Evolutionary conservation across 805 yeast genomes (phyloP).

Genomic region (Wickerhamomyces pijperi): DNA sequence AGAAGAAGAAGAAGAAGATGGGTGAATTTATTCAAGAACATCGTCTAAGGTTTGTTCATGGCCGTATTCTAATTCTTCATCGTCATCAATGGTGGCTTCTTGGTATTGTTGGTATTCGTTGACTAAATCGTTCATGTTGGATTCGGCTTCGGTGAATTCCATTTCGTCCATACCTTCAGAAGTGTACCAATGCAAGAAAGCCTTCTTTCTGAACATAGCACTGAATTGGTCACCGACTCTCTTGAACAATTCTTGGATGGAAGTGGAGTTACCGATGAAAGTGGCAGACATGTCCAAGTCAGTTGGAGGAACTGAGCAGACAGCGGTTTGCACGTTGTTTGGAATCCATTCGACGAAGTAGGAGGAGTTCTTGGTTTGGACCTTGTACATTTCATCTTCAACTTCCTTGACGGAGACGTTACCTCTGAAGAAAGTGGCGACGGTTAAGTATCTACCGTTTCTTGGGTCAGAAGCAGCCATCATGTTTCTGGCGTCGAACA

Average conservation of each 20-base stretch:
- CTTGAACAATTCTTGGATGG: slow-evolving; percentile 97
- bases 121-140: slow-evolving; percentile 92
- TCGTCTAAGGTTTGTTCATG: slow-evolving; percentile 21
- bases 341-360: slow-evolving; percentile 99
- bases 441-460: slow-evolving; percentile 95
- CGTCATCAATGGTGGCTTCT: slow-evolving; percentile 81
- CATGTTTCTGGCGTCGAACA: slow-evolving; percentile 97
- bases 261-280: slow-evolving; percentile 94
- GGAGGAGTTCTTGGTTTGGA: slow-evolving; percentile 88
- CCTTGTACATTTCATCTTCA: slow-evolving; percentile 87
- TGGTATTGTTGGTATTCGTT: slow-evolving; percentile 96
- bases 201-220: slow-evolving; percentile 97
- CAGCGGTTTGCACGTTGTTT: slow-evolving; percentile 98
- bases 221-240: slow-evolving; percentile 95
- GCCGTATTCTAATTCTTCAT: slow-evolving; percentile 29
- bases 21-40: slow-evolving; percentile 18
- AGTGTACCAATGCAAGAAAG: slow-evolving; percentile 98
- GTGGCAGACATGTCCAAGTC: slow-evolving; percentile 90
- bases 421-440: slow-evolving; percentile 95
- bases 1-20: too few species aligned
- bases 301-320: slow-evolving; percentile 87
- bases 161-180: slow-evolving; percentile 99
- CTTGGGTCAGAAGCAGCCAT: slow-evolving; percentile 99
- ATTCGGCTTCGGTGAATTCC: slow-evolving; percentile 97
- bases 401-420: slow-evolving; percentile 98